Evolutionary conservation across 495 filamentous ascomycete genomes (phyloP), one percentile per base, ranked within the genome.

Genomic region (Extremus antarcticus): DNA sequence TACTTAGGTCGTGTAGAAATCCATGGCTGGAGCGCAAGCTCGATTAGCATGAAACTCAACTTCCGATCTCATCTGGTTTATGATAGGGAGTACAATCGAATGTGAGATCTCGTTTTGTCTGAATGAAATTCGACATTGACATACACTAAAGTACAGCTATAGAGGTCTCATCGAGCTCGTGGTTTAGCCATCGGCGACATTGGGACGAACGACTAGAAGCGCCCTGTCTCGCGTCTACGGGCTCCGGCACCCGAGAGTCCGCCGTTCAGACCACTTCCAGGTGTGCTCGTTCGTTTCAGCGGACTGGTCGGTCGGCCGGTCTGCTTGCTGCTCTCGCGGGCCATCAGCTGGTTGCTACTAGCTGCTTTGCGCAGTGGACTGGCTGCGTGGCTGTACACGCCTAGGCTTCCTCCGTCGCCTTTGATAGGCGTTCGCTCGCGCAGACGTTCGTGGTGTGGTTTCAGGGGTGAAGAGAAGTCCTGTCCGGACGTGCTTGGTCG

Each of bases 321-420:
- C 29, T 35, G 47, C 40, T 17, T 22, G 38, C 50, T 23, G 47
- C 32, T 45, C 24, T 24, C 21, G 32, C 25, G n/a, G 19, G 41
- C 19, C 43, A 25, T 50, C 38, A 60, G 43, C 32, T 51, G 47
- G 46, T 32, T 60, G 25, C 24, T 45, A 48, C 55, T 57, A 17
- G 58, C 58, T 24, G 65, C 71, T 76, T 90, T 91, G 56, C 86
- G 80, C 24, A 94, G 71, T 13, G 88, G 88, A 11, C 86, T 90
- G 51, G 85, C 84, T n/a, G 83, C 79, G 66, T 94, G 86, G 1
- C 79, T 81, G 70, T 79, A 90, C 4, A 91, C 74, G 8, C 88
- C 88, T 25, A 94, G 72, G 65, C 79, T 91, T 15, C 90, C 90
- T 41, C 90, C 89, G 62, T 86, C 82, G 3, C 83, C 77, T 11